These are phyloP conservation scores for Suillus fuscotomentosus DNA, from an alignment of 768 basidiomycete species.

Conservation along the genomic window DNA sequence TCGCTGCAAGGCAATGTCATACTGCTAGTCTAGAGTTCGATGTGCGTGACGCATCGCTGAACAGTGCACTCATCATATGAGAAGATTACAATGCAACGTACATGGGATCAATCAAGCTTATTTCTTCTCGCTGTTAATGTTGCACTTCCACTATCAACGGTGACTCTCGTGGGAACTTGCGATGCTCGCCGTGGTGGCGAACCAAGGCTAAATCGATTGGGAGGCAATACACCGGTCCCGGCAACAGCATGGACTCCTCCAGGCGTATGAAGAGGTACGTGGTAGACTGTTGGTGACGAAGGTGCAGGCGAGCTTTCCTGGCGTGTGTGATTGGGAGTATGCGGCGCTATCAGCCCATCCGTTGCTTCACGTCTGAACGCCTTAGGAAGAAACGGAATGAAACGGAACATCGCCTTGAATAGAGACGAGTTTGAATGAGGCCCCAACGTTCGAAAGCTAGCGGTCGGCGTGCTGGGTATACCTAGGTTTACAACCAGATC, in stretches of 20 bases:
- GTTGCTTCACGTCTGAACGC: conserved; percentile 45
- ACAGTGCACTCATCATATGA: background rate
- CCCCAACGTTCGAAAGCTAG: conserved; percentile 23
- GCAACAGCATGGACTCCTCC: conserved; percentile 23
- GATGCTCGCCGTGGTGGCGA: conserved; percentile 40
- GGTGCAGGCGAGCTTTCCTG: conserved; percentile 19
- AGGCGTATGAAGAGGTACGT: conserved; percentile 21
- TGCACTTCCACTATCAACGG: conserved; percentile 16
- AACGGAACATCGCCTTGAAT: conserved; percentile 61
- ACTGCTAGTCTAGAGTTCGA: background rate
- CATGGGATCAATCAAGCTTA: background rate
- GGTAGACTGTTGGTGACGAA: conserved; percentile 28
- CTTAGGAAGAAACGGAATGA: conserved; percentile 43
- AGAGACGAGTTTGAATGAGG: conserved; percentile 59
- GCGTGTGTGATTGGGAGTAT: conserved; percentile 36
- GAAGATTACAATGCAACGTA: background rate
- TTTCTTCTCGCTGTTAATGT: conserved; percentile 16
- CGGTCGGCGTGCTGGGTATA: conserved; percentile 21
- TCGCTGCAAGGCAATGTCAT: background rate
- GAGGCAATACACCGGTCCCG: conserved; percentile 18
- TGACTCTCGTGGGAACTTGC: conserved; percentile 6
- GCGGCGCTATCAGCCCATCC: conserved; percentile 73
- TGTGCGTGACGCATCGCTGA: background rate
- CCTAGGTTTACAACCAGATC: conserved; percentile 10
- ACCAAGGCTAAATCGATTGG: conserved; percentile 37